Evolutionary conservation across 2,329 filamentous ascomycete genomes (phyloP), one percentile per base, ranked within the genome.

Genomic region (Ceratocystis cacaofunesta): DNA sequence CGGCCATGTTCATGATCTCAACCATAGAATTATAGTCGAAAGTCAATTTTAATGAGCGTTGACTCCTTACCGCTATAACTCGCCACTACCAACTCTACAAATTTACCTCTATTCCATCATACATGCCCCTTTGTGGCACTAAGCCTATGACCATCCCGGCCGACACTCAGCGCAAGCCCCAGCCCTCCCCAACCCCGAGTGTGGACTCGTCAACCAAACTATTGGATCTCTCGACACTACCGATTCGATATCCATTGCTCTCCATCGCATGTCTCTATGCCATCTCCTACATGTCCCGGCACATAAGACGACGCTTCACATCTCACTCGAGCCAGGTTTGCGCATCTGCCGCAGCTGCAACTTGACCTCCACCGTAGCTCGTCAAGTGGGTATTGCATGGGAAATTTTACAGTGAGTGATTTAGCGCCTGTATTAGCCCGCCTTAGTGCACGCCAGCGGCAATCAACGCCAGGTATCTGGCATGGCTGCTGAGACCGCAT

Each of bases 61-160:
- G 28, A 1, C 22, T 41, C 10, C 10, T 41, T 12, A 12, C 7
- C 19, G 5, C 10, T 10, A 17, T 19, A 25, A 19, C 46, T 10
- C 19, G 2, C 36, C 52, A 46, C 63, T 65, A 57, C 58, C 44
- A 22, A 25, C 25, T 63, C 55, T 19, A 15, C 63, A 76, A 74
- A 78, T 90, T 44, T 88, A 85, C 73, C 79, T 87, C 61, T 89
- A 90, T 72, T 87, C 88, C 52, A 85, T 90, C 75, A 90, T 90
- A 72, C 85, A 41, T 41, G 36, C 2, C 81, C 6, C 79, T 90
- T n/a, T 82, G 84, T 44, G 82, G 82, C 62, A 81, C 86, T 64
- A 73, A 78, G 19, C 75, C 90, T 41, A 67, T 76, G 3, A 73
- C 75, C 0, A 79, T 85, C 2, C 74, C 74, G n/a, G 73, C 70